A percentile compares a stretch with the other conserved stretches of the same genome.
phyloP scores from a whole-genome alignment of 345 rosid species.

The Garcia nutans region DNA sequence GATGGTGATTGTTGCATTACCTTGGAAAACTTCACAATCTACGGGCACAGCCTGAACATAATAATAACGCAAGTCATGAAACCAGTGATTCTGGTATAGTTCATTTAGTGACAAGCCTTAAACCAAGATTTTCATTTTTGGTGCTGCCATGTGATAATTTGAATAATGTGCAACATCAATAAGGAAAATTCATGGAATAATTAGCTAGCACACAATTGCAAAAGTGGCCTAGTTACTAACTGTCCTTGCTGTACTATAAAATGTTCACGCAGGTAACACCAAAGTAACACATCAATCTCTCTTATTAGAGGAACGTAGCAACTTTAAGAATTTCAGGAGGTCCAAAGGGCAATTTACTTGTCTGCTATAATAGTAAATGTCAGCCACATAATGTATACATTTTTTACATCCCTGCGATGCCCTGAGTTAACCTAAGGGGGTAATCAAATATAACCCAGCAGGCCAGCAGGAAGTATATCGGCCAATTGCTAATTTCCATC shows the following conservation, averaged over 20 bases:
- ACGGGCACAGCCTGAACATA: conserved; percentile 76
- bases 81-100: conserved; percentile 4
- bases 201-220: not conserved
- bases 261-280: not conserved
- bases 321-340: not conserved
- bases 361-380: not conserved
- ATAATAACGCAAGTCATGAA: conserved; percentile 15
- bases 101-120: not conserved
- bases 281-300: not conserved
- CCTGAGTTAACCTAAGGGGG: not conserved
- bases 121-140: not conserved
- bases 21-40: conserved; percentile 88
- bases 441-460: not conserved
- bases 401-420: not conserved
- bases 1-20: conserved; percentile 85
- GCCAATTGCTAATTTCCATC: not conserved
- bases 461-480: not conserved
- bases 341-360: not conserved
- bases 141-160: not conserved
- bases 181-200: not conserved
- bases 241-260: not conserved
- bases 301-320: not conserved
- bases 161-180: not conserved
- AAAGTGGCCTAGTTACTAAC: not conserved
- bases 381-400: not conserved